Evolutionary conservation across 2,329 filamentous ascomycete genomes (phyloP).

Genomic region (Pseudocercospora eumusae): DNA sequence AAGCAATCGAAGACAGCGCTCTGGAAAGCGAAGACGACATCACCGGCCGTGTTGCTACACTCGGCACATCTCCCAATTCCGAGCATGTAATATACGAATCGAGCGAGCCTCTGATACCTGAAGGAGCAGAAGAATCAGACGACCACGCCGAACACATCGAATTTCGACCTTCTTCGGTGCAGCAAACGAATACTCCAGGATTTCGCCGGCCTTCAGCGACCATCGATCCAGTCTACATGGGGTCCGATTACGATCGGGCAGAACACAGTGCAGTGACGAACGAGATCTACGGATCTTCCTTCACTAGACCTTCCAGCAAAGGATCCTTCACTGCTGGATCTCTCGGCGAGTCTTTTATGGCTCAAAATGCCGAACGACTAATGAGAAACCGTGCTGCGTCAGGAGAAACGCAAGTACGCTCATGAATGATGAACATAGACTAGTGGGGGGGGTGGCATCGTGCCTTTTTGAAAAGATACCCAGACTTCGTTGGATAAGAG

Average conservation of each 20-base stretch:
- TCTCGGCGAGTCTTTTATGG: constrained; percentile 42
- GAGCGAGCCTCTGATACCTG: constrained; percentile 24
- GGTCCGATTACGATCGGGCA: constrained; percentile 30
- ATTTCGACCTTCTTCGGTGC: constrained; percentile 32
- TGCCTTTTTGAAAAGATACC: constrained; percentile 12
- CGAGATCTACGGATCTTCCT: constrained; percentile 33
- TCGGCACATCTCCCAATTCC: not conserved
- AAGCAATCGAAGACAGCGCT: constrained; percentile 10
- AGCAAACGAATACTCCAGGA: constrained; percentile 39
- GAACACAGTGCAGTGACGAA: constrained; percentile 31
- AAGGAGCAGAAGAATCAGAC: constrained; percentile 18
- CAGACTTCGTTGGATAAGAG: constrained; percentile 10
- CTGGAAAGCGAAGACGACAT: constrained; percentile 22
- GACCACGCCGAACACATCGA: constrained; percentile 30
- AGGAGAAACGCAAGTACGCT: constrained; percentile 25
- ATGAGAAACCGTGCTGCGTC: constrained; percentile 22
- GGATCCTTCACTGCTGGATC: constrained; percentile 35
- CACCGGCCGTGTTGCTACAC: constrained; percentile 20
- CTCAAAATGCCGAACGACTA: constrained; percentile 38
- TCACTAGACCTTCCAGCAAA: constrained; percentile 27
- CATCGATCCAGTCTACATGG: constrained; percentile 36
- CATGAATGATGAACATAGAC: constrained; percentile 13
- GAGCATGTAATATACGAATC: constrained; percentile 29
- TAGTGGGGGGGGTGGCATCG: constrained; percentile 7
- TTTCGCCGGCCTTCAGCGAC: constrained; percentile 39